Base-by-base conservation (phyloP, 1,284 basidiomycete genomes). In the Cryptococcus sp. region DNA sequence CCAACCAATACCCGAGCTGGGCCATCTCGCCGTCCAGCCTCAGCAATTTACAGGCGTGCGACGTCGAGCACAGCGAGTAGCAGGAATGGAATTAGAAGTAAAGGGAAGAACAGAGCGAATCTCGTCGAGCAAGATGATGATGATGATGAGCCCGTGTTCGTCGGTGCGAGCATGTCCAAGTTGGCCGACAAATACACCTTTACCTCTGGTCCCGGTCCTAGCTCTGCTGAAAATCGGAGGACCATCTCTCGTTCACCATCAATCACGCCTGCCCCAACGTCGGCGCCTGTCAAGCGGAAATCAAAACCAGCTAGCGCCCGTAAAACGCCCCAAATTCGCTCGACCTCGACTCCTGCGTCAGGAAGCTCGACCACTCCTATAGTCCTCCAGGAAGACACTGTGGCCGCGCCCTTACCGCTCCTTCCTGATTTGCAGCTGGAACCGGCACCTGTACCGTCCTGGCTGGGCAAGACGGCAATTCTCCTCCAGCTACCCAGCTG, bases 381-480 rank as follows among this genome's bases (percentile, higher is more conserved):
- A 35, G 30, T 35, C 30, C 30, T 35, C 30, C 30, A 35, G 30
- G 30, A 35, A 35, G 30, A 35, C 13, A 13, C 13, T 2, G 30
- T 35, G 8, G 30, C 10, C 23, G 23, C 46, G 7, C 23, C 59
- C 16, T 55, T 56, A 42, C 57, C 57, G 13, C 54, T 64, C 17
- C 51, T 58, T 27, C 63, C 61, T 16, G 56, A 58, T 47, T 35
- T 57, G 16, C 23, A 52, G 11, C 25, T 55, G 7, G 53, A 47
- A 52, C 63, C 58, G 0, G 40, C 57, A 11, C 65, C 72, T 11
- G 54, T 68, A 0, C 75, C 75, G 1, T 41, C 54, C 3, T 77
- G 75, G 75, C 61, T 77, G 2, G 71, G 71, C 11, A 66, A 61
- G 48, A 63, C 69, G 0, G 51, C 64, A 6, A 58, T 68, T 0